Conservation (phyloP, 148 eudicot species). For the Pouteria glomerata region DNA sequence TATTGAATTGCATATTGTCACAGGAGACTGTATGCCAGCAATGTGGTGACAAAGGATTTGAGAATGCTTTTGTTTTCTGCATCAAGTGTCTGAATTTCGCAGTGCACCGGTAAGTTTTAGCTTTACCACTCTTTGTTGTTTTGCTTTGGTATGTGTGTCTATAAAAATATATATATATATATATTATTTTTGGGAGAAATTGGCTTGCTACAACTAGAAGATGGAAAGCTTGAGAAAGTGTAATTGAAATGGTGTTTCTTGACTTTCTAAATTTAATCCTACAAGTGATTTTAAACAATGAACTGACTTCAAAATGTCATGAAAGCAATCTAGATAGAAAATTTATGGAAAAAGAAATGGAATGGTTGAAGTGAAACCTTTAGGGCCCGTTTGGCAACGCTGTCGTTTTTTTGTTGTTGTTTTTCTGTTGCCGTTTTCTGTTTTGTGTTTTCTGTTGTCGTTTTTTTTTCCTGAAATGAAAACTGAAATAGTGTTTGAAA, state of each 20-base stretch:
- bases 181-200: background rate
- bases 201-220: background rate
- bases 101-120: slow-evolving; percentile 49
- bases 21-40: slow-evolving; percentile 49
- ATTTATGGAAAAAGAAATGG: background rate
- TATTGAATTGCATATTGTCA: slow-evolving; percentile 6
- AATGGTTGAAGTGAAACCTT: background rate
- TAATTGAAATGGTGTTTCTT: background rate
- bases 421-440: no score
- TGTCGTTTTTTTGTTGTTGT: no score
- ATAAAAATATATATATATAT: background rate
- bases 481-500: no score
- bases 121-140: background rate
- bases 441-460: no score
- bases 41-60: slow-evolving; percentile 51
- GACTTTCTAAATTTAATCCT: background rate
- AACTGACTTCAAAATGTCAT: background rate
- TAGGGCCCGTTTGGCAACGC: no score
- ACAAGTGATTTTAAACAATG: background rate
- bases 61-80: slow-evolving; percentile 54
- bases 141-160: background rate
- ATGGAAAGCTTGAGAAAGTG: background rate
- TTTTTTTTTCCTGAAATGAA: no score
- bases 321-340: background rate
- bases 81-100: slow-evolving; percentile 38